Percentiles rank a stretch among this genome's conserved stretches.
These are phyloP conservation scores for Penicillium frequentans DNA, from an alignment of 2,329 filamentous ascomycete species.

Conservation along the genomic window DNA sequence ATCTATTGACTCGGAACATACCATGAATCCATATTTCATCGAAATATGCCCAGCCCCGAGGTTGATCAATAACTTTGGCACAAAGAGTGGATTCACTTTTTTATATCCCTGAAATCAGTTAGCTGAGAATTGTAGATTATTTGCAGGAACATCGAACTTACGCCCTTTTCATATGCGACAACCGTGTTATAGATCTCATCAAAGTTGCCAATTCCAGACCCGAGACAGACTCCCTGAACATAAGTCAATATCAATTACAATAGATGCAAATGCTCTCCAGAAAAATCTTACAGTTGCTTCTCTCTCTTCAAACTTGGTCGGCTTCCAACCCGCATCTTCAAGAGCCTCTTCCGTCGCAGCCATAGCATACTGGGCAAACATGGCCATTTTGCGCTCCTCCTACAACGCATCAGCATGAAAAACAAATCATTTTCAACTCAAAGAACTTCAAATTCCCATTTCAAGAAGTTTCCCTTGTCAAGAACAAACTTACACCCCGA, in stretches of 20 bases:
- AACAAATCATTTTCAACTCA: background rate
- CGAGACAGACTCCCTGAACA: constrained; percentile 78
- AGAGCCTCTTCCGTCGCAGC: constrained; percentile 85
- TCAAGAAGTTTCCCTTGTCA: background rate
- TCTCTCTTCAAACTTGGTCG: constrained; percentile 59
- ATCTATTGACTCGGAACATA: constrained; percentile 20
- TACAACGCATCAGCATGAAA: constrained; percentile 22
- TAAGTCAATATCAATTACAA: constrained; percentile 9
- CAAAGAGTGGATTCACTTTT: constrained; percentile 90
- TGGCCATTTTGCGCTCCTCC: constrained; percentile 79
- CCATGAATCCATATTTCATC: constrained; percentile 81
- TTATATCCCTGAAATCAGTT: constrained; percentile 69
- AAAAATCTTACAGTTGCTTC: constrained; percentile 64
- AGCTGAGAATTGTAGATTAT: background rate
- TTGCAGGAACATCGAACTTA: constrained; percentile 44
- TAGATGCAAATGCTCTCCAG: constrained; percentile 4
- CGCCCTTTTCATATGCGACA: constrained; percentile 70
- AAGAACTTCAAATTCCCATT: background rate
- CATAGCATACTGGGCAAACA: constrained; percentile 87
- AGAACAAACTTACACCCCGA: constrained; percentile 35
- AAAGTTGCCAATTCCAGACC: constrained; percentile 92
- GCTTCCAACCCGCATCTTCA: constrained; percentile 75
- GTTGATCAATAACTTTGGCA: constrained; percentile 91
- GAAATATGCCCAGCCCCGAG: constrained; percentile 92
- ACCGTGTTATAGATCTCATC: constrained; percentile 87